Percentiles rank a stretch among this genome's conserved stretches.
Conservation (phyloP, 805 yeast genomes). For the Lachancea waltii region DNA sequence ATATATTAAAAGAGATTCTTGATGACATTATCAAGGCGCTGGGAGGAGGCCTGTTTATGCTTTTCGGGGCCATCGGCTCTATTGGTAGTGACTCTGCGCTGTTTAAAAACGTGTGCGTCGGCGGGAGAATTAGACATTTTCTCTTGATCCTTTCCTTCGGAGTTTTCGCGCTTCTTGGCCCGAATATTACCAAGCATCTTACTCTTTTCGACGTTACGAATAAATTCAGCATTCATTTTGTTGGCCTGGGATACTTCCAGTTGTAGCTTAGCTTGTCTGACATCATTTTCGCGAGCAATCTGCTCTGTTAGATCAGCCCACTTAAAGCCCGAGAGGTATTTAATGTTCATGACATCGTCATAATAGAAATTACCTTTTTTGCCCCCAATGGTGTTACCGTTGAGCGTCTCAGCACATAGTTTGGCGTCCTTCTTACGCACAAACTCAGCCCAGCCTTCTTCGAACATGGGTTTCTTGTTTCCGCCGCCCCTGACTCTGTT, state of each 20-base stretch:
- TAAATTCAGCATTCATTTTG: constrained; percentile 75
- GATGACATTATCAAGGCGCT: constrained; percentile 40
- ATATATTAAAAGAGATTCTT: constrained; percentile 42
- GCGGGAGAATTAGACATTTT: constrained; percentile 21
- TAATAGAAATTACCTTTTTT: constrained; percentile 85
- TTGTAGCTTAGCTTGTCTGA: constrained; percentile 79
- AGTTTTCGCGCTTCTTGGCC: constrained; percentile 22
- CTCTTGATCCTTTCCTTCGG: constrained; percentile 17
- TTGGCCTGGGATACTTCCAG: constrained; percentile 87
- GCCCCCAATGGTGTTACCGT: constrained; percentile 88
- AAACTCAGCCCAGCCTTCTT: constrained; percentile 98
- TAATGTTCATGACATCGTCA: constrained; percentile 89
- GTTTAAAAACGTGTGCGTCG: constrained; percentile 48
- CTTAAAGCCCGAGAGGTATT: constrained; percentile 84
- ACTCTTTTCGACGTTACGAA: constrained; percentile 77
- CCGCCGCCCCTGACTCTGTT: constrained; percentile 82
- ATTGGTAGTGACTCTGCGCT: constrained; percentile 57
- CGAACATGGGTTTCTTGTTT: constrained; percentile 77
- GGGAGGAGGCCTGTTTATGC: constrained; percentile 34
- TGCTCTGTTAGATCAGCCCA: constrained; percentile 95
- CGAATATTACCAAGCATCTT: constrained; percentile 68
- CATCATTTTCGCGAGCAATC: constrained; percentile 82
- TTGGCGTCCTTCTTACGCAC: constrained; percentile 79
- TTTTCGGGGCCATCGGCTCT: constrained; percentile 55
- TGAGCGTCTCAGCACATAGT: constrained; percentile 75